Base-by-base conservation (phyloP, 2,329 filamentous ascomycete genomes). In the Penicillium crustosum region DNA sequence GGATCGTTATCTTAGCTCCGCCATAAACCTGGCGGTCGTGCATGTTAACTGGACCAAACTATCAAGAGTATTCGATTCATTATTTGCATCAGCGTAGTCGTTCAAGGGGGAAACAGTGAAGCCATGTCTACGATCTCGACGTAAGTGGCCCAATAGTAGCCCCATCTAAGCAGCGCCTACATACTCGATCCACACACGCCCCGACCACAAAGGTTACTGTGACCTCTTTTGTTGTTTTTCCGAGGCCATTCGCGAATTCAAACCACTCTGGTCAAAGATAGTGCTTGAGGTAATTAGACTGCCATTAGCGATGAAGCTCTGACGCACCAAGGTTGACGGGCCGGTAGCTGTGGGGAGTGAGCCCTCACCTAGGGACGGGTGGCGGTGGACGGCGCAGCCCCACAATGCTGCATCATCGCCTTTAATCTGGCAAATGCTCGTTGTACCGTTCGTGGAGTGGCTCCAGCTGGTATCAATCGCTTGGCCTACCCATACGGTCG, bases 121-220 rank as follows among this genome's bases (percentile, higher is more conserved):
- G 75, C 70, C 8, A 72, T 73, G 12, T 64, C 68, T 0, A 64
- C 54, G 17, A 65, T 69, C 38, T 68, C 58, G 3, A 66, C 53
- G 49, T 73, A 75, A 3, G 55, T 61, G 4, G 70, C 64, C 29
- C 70, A 68, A 49, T 75, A 76, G 60, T 75, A 78, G 15, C 68
- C 68, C 67, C 6, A 69, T 74, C 43, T 74, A 67, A 13, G 70
- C 57, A 10, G 62, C 59, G n/a, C 70, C 71, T 3, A 73, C 59
- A 56, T 74, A 78, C 49, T 75, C 69, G 61, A 78, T 71, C 4
- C 74, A 67, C 38, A 71, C 68, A 58, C n/a, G 75, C 70, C 7
- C 75, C 75, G 39, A 78, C 69, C 2, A 70, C 74, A 59, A 77
- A 78, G 2, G 70, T 75, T n/a, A 76, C 69, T 10, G 70, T 68